Evolutionary conservation across 2,329 filamentous ascomycete genomes (phyloP), one percentile per base, ranked within the genome.

Genomic region (Rhynchosporium graminicola): DNA sequence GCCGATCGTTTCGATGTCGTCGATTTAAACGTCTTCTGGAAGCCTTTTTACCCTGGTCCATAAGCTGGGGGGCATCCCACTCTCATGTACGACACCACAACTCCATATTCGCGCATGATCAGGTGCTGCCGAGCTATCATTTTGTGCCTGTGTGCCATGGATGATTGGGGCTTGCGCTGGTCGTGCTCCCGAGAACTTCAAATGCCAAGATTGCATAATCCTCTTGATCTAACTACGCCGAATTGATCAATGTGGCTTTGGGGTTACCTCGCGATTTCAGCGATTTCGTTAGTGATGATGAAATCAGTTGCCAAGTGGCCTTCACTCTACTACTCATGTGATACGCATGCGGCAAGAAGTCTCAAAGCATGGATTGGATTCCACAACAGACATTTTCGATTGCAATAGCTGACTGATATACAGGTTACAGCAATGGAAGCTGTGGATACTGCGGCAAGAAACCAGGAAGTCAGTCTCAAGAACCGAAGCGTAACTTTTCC

Each of bases 361-460:
- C n/a, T 40, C 50, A 38, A 38, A 10, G 26, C 50, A 40, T n/a
- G 13, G 13, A 3, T 10, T 33, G 26, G 1, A 6, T 48, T 28
- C 15, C 5, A n/a, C 29, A 28, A 7, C 31, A 46, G 10, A 46
- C 7, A 43, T 63, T 57, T 63, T 60, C 55, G 48, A 33, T 47
- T 45, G 59, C 51, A 60, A 52, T 56, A 15, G 46, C 65, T 69
- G 62, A 69, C 42, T 42, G 10, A 28, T 6, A 50, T 9, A 36
- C 52, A 62, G 71, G 73, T 13, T 74, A 74, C 61, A 60, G 63
- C 4, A 70, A 70, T 33, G 68, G 50, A 60, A 67, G 68, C 55
- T 74, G 72, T 57, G 71, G 70, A 40, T 74, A 73, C 64, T 73
- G 71, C 59, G 54, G 68, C n/a, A 68, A 62, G 40, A 66, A 65